Conservation (phyloP, 1,139 yeast genomes). For the Taphrina wiesneri region DNA sequence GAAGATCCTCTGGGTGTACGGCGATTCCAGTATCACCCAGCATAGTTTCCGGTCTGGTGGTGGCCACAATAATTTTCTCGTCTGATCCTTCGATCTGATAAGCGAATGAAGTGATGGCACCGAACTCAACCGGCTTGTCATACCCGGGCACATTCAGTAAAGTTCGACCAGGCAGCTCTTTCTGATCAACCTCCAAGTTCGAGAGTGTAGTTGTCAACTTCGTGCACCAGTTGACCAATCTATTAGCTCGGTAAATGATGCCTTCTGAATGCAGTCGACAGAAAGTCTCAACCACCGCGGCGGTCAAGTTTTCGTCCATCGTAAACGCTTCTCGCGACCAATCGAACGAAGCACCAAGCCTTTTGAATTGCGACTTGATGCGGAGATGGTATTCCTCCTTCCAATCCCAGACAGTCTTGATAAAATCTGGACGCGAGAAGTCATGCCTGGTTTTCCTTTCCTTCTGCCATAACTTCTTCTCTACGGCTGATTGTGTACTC, state of each 20-base stretch:
- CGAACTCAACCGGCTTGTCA: slow-evolving; percentile 82
- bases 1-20: slow-evolving; percentile 89
- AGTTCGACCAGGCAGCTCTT: slow-evolving; percentile 81
- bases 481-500: slow-evolving; percentile 98
- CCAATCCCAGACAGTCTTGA: slow-evolving; percentile 96
- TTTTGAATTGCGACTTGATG: slow-evolving; percentile 79
- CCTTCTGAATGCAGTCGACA: slow-evolving; percentile 92
- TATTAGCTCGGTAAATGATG: slow-evolving; percentile 86
- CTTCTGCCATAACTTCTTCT: slow-evolving; percentile 88
- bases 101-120: slow-evolving; percentile 91
- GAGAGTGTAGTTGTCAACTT: slow-evolving; percentile 93
- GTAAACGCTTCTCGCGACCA: slow-evolving; percentile 96
- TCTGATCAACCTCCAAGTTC: slow-evolving; percentile 92
- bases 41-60: slow-evolving; percentile 97
- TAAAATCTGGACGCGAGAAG: slow-evolving; percentile 85
- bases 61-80: slow-evolving; percentile 87
- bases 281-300: slow-evolving; percentile 88
- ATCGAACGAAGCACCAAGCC: slow-evolving; percentile 94
- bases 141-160: slow-evolving; percentile 83
- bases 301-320: slow-evolving; percentile 71
- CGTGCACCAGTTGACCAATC: slow-evolving; percentile 96
- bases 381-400: slow-evolving; percentile 87
- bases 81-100: slow-evolving; percentile 86
- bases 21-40: slow-evolving; percentile 98
- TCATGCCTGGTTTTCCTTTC: slow-evolving; percentile 92